Conservation (phyloP, 306 rosid genomes). For the Cucurbita maxima region DNA sequence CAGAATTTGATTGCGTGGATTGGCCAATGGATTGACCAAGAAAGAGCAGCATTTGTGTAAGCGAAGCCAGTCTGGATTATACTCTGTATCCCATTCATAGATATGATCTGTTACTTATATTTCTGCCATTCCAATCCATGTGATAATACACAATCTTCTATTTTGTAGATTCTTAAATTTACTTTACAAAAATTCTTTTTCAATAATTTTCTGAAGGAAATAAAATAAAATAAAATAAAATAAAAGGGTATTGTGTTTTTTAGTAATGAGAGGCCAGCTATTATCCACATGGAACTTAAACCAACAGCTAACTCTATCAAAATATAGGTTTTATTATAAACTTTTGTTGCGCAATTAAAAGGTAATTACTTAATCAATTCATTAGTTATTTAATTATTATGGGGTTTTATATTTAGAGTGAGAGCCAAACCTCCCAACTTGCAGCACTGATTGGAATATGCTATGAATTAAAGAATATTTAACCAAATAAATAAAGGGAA, state of each 20-base stretch:
- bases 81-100: not conserved
- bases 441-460: not conserved
- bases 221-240: no score
- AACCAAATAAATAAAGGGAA: not conserved
- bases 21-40: constrained; percentile 1
- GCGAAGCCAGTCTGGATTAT: not conserved
- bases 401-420: not conserved
- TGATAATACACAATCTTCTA: not conserved
- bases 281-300: not conserved
- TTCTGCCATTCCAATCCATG: not conserved
- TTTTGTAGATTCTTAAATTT: not conserved
- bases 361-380: not conserved
- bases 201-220: not conserved
- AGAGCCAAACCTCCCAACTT: not conserved
- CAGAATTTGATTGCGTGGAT: not conserved
- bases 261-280: not conserved
- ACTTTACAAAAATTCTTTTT: not conserved
- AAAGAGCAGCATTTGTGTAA: not conserved
- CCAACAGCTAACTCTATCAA: not conserved
- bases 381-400: not conserved
- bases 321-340: not conserved
- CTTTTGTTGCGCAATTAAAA: not conserved
- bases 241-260: not conserved
- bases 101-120: not conserved
- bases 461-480: not conserved